These are phyloP conservation scores for Lachnellula hyalina DNA, from an alignment of 2,329 filamentous ascomycete species.

Conservation along the genomic window DNA sequence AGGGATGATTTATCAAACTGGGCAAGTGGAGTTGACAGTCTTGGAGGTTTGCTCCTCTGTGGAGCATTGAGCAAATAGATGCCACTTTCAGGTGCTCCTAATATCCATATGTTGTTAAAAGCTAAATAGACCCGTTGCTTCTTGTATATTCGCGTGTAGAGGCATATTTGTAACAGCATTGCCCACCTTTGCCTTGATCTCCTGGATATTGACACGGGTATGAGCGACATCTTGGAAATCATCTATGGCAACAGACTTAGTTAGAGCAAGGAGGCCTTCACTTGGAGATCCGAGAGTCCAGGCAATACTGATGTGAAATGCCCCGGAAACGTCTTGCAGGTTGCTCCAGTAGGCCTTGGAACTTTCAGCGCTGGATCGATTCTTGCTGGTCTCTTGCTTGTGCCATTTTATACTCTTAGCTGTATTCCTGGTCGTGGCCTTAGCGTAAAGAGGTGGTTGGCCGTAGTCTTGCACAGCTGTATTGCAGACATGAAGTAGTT, in stretches of 20 bases:
- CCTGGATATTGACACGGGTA: slow-evolving; percentile 50
- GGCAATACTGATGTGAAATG: slow-evolving; percentile 85
- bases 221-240: slow-evolving; percentile 20
- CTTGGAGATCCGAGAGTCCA: slow-evolving; percentile 64
- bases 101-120: slow-evolving; percentile 7
- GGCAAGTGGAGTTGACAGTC: slow-evolving; percentile 6
- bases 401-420: background rate
- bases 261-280: slow-evolving; percentile 37
- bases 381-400: background rate
- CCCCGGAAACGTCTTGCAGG: slow-evolving; percentile 41
- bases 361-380: background rate
- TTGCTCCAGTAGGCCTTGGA: slow-evolving; percentile 20
- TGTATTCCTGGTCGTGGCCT: background rate
- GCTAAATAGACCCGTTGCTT: slow-evolving; percentile 22
- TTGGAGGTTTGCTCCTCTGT: slow-evolving; percentile 6
- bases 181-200: slow-evolving; percentile 70
- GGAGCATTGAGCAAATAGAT: background rate
- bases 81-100: background rate
- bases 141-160: slow-evolving; percentile 27
- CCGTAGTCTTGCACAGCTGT: slow-evolving; percentile 49
- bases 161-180: slow-evolving; percentile 56
- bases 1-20: slow-evolving; percentile 5
- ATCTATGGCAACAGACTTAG: slow-evolving; percentile 21
- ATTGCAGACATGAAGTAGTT: slow-evolving; percentile 65
- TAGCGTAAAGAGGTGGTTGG: slow-evolving; percentile 66